Conservation (phyloP, 768 basidiomycete species). For the Exidia glandulosa region DNA sequence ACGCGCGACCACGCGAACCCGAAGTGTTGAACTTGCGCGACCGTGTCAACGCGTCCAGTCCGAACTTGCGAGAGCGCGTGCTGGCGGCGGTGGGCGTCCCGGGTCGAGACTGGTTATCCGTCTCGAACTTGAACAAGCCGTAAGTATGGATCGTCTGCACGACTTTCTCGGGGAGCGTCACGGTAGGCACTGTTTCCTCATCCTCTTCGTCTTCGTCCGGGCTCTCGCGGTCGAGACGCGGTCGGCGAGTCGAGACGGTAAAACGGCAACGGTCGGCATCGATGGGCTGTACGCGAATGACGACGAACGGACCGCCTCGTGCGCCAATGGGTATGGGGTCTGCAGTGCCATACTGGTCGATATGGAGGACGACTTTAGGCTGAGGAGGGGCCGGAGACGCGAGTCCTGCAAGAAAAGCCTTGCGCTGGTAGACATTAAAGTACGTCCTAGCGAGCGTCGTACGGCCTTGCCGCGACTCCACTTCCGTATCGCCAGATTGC, state of each 20-base stretch:
- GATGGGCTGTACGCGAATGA: slow-evolving; percentile 74
- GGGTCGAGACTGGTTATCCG: slow-evolving; percentile 66
- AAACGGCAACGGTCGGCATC: slow-evolving; percentile 74
- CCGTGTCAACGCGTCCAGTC: slow-evolving; percentile 80
- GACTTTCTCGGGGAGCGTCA: slow-evolving; percentile 60
- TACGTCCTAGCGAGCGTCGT: slow-evolving; percentile 67
- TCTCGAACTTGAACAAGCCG: slow-evolving; percentile 80
- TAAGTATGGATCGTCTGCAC: slow-evolving; percentile 81
- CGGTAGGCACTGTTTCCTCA: slow-evolving; percentile 75
- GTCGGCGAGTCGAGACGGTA: slow-evolving; percentile 62
- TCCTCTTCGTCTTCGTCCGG: slow-evolving; percentile 54
- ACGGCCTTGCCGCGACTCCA: slow-evolving; percentile 53
- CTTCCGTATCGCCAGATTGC: slow-evolving; percentile 60
- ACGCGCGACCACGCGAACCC: slow-evolving; percentile 46
- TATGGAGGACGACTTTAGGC: slow-evolving; percentile 83
- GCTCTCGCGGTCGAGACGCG: no score
- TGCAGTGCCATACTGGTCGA: slow-evolving; percentile 65
- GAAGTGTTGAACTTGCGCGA: slow-evolving; percentile 72
- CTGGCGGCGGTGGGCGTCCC: slow-evolving; percentile 78
- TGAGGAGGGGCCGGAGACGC: slow-evolving; percentile 25
- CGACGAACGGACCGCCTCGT: slow-evolving; percentile 55
- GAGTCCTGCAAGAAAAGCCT: slow-evolving; percentile 66
- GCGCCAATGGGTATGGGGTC: slow-evolving; percentile 71
- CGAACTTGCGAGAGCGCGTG: slow-evolving; percentile 69
- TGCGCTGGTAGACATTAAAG: slow-evolving; percentile 80